Conservation (phyloP, 1,284 basidiomycete genomes). For the Ceratobasidium sp. region DNA sequence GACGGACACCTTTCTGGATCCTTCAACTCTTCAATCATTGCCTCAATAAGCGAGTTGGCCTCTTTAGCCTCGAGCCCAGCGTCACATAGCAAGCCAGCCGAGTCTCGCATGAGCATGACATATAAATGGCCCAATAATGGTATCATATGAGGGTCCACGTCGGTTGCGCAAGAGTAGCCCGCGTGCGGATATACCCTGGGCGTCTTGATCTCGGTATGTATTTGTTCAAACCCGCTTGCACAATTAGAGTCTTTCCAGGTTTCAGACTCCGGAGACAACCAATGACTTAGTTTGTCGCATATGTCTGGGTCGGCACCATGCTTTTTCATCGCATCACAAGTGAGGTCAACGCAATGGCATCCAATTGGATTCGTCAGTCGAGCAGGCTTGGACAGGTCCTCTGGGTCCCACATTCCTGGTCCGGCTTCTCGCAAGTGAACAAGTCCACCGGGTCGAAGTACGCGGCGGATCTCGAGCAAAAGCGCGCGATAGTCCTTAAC, state of each 20-base stretch:
- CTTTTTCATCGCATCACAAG: background rate
- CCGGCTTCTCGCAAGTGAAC: background rate
- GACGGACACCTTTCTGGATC: background rate
- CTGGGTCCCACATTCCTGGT: background rate
- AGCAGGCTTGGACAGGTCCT: background rate
- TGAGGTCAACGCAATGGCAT: background rate
- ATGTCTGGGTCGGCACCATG: background rate
- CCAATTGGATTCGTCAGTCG: background rate
- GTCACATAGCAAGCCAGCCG: background rate
- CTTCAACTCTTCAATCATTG: background rate
- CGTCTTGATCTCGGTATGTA: background rate
- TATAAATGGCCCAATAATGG: background rate
- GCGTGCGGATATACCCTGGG: background rate
- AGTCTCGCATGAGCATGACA: background rate
- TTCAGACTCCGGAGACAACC: background rate
- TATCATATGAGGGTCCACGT: background rate
- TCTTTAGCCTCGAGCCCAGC: background rate
- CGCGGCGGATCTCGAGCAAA: background rate
- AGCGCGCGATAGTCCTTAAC: background rate
- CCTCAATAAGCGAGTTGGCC: background rate
- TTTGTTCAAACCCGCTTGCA: background rate
- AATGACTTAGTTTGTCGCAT: background rate
- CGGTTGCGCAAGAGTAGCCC: background rate
- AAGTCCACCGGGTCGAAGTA: slow-evolving; percentile 9
- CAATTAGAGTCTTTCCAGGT: background rate